A percentile compares a stretch with the other conserved stretches of the same genome.
phyloP scores from a whole-genome alignment of 2,329 filamentous ascomycete genomes.

The Colletotrichum sp. region DNA sequence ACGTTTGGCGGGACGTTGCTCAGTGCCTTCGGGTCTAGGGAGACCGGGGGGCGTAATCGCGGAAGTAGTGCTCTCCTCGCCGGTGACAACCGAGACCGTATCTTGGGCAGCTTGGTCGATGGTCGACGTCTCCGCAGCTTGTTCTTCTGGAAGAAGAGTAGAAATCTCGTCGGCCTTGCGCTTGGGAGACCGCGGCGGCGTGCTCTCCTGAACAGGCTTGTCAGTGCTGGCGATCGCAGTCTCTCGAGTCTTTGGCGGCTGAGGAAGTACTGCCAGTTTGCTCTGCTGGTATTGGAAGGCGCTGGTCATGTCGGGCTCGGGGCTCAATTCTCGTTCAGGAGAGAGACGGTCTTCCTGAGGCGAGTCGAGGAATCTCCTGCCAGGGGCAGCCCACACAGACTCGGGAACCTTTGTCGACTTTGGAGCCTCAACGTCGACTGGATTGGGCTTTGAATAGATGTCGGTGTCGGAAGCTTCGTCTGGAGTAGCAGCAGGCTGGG shows the following conservation, averaged over 20 bases:
- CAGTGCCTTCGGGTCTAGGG: neutral
- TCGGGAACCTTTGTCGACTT: constrained; percentile 4
- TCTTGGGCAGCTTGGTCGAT: neutral
- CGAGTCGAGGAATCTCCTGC: constrained; percentile 12
- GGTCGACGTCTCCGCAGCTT: neutral
- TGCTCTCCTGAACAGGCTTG: neutral
- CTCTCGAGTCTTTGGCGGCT: neutral
- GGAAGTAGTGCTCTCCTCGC: neutral
- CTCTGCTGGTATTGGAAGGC: constrained; percentile 21
- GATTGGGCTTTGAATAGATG: neutral
- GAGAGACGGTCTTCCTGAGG: neutral
- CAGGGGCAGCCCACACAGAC: constrained; percentile 11
- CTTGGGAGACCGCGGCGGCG: constrained; percentile 25
- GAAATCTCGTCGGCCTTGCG: constrained; percentile 37
- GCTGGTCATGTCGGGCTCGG: constrained; percentile 21
- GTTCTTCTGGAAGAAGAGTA: constrained; percentile 20
- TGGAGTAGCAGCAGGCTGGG: neutral
- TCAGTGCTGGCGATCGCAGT: neutral
- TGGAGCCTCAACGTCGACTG: neutral
- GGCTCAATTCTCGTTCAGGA: neutral
- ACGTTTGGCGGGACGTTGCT: neutral
- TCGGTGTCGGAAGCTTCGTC: neutral
- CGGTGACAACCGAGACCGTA: neutral
- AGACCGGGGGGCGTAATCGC: neutral
- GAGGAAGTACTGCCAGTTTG: neutral